phyloP scores from a whole-genome alignment of 371 early-diverging fungal species.

The Syncephalastrum monosporum region DNA sequence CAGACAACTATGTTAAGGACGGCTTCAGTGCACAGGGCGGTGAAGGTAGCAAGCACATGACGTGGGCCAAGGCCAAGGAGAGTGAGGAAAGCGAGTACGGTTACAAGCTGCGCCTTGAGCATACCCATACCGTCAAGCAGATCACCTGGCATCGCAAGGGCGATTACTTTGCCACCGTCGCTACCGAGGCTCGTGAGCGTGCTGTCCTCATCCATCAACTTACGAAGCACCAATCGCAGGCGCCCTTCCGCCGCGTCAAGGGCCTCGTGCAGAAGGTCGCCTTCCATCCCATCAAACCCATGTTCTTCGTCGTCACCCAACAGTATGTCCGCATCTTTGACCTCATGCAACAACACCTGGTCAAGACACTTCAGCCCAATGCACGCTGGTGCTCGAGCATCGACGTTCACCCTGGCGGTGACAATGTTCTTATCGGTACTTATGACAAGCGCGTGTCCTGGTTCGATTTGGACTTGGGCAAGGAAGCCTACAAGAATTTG shows the following conservation, averaged over 20 bases:
- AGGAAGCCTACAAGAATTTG: constrained; percentile 79
- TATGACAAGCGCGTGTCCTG: constrained; percentile 93
- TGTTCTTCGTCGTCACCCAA: constrained; percentile 95
- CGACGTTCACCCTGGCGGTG: constrained; percentile 90
- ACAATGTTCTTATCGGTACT: constrained; percentile 93
- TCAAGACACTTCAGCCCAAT: constrained; percentile 79
- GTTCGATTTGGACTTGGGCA: constrained; percentile 94
- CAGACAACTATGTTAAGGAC: constrained; percentile 51
- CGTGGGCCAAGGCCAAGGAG: constrained; percentile 65
- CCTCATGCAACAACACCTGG: constrained; percentile 80
- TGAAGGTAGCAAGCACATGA: constrained; percentile 30
- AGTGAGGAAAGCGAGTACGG: constrained; percentile 53
- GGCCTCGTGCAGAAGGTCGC: constrained; percentile 85
- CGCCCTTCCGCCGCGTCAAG: constrained; percentile 84
- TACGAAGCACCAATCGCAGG: constrained; percentile 83
- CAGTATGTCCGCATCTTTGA: constrained; percentile 92
- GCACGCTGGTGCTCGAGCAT: constrained; percentile 94
- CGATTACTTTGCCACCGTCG: constrained; percentile 90
- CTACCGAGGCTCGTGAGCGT: constrained; percentile 63
- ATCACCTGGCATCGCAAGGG: constrained; percentile 96
- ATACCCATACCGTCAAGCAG: constrained; percentile 67
- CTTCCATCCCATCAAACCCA: constrained; percentile 94
- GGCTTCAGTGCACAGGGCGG: constrained; percentile 46
- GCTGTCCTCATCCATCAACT: constrained; percentile 92
- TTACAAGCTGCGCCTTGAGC: constrained; percentile 50